Percentiles rank a stretch among this genome's conserved stretches.
phyloP scores from a whole-genome alignment of 2,329 filamentous ascomycete genomes.

The Aureobasidium sp. region DNA sequence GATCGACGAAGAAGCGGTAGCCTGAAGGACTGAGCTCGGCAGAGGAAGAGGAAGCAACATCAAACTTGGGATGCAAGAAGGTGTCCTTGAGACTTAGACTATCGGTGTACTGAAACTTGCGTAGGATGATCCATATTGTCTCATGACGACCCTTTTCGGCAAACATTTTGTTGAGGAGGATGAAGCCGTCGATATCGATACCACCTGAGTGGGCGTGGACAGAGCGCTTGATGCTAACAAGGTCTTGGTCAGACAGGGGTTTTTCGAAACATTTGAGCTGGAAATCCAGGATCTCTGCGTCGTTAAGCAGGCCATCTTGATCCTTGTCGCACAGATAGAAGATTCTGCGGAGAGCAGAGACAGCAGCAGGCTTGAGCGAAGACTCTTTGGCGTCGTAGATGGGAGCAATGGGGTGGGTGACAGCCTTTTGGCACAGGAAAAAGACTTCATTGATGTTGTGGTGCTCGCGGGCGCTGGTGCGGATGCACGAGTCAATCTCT shows the following conservation, averaged over 20 bases:
- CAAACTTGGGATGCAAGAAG: conserved; percentile 88
- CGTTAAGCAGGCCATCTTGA: conserved; percentile 85
- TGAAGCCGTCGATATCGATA: conserved; percentile 73
- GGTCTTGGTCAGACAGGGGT: conserved; percentile 67
- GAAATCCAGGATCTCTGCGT: conserved; percentile 83
- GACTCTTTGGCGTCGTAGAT: conserved; percentile 92
- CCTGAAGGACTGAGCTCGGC: conserved; percentile 89
- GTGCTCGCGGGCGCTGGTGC: conserved; percentile 84
- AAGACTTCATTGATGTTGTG: conserved; percentile 92
- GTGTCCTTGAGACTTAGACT: conserved; percentile 84
- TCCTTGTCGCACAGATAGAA: conserved; percentile 97
- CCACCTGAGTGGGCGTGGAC: conserved; percentile 52
- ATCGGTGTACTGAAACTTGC: conserved; percentile 94
- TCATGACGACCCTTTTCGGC: conserved; percentile 96
- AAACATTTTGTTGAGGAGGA: conserved; percentile 90
- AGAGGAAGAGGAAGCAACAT: conserved; percentile 85
- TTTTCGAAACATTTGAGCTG: conserved; percentile 90
- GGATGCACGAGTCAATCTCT: conserved; percentile 96
- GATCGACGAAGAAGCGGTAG: conserved; percentile 94
- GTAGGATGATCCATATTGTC: conserved; percentile 94
- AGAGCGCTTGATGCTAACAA: conserved; percentile 84
- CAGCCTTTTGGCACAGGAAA: conserved; percentile 95
- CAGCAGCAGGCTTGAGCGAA: conserved; percentile 77
- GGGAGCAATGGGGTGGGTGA: conserved; percentile 92
- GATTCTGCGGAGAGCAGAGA: conserved; percentile 77